phyloP scores from a whole-genome alignment of 345 rosid species.

The Acer negundo region DNA sequence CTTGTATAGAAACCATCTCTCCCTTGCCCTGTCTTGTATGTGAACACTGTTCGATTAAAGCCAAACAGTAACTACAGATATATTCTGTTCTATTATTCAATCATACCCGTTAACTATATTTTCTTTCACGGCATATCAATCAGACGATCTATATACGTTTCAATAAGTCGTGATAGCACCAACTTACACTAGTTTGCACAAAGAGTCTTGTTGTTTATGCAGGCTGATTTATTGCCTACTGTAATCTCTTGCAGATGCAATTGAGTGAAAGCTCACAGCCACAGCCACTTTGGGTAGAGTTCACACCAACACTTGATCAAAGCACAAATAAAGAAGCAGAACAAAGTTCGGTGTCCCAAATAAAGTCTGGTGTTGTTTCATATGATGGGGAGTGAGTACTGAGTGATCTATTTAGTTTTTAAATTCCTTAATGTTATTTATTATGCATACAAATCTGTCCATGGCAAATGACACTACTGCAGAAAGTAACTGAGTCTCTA shows the following conservation, averaged over 20 bases:
- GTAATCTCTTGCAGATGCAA: slow-evolving; percentile 45
- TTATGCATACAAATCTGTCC: not conserved
- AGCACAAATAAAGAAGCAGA: slow-evolving; percentile 37
- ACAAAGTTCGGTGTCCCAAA: slow-evolving; percentile 34
- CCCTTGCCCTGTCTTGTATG: no score
- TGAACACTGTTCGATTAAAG: no score
- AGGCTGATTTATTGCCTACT: not conserved
- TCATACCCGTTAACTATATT: no score
- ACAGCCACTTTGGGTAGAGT: slow-evolving; percentile 59
- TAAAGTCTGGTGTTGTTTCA: slow-evolving; percentile 61
- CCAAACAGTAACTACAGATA: not conserved
- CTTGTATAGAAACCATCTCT: not conserved
- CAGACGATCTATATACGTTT: no score
- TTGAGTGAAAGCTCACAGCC: slow-evolving; percentile 55
- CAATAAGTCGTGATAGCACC: not conserved
- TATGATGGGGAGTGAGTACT: slow-evolving; percentile 54
- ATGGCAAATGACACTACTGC: not conserved
- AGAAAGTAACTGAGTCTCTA: not conserved
- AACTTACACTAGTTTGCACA: not conserved
- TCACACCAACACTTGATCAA: slow-evolving; percentile 34
- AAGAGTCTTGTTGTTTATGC: not conserved
- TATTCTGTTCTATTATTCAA: not conserved
- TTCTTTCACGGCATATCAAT: not conserved
- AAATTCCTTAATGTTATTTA: not conserved
- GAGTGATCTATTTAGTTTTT: slow-evolving; percentile 1